Evolutionary conservation across 345 rosid species (phyloP).

Genomic region (Turritis glabra): DNA sequence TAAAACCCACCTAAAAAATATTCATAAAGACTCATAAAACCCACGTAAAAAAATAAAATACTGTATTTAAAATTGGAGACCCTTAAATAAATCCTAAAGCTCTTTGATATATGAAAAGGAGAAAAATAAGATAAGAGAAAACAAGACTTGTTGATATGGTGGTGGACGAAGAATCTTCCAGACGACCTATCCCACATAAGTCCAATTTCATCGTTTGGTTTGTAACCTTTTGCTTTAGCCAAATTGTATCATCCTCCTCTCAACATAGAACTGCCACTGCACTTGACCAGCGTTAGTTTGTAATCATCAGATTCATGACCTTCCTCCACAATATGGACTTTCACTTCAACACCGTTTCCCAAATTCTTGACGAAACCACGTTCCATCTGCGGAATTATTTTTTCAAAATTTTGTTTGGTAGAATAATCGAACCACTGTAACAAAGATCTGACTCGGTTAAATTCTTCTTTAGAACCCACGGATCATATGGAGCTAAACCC

Average conservation of each 20-base stretch:
- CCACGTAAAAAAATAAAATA: no score
- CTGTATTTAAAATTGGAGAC: not conserved
- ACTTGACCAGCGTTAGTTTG: not conserved
- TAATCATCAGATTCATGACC: not conserved
- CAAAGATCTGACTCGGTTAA: not conserved
- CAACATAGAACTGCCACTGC: not conserved
- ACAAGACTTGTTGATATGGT: not conserved
- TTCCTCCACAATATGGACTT: conserved; percentile 4
- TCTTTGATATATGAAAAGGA: not conserved
- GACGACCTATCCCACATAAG: not conserved
- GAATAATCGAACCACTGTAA: not conserved
- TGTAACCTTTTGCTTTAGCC: not conserved
- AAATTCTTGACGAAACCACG: not conserved
- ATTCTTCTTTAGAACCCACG: not conserved
- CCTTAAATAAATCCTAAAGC: not conserved
- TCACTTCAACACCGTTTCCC: conserved; percentile 6
- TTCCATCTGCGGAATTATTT: not conserved
- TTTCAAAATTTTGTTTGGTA: not conserved
- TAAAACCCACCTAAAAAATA: no score
- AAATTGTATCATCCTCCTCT: not conserved
- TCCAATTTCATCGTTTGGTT: not conserved
- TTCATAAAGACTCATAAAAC: no score
- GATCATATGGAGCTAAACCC: conserved; percentile 1
- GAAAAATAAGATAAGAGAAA: not conserved
- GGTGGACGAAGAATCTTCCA: not conserved